Conservation (phyloP, 371 early-diverging fungal species). For the Mucor piriformis region DNA sequence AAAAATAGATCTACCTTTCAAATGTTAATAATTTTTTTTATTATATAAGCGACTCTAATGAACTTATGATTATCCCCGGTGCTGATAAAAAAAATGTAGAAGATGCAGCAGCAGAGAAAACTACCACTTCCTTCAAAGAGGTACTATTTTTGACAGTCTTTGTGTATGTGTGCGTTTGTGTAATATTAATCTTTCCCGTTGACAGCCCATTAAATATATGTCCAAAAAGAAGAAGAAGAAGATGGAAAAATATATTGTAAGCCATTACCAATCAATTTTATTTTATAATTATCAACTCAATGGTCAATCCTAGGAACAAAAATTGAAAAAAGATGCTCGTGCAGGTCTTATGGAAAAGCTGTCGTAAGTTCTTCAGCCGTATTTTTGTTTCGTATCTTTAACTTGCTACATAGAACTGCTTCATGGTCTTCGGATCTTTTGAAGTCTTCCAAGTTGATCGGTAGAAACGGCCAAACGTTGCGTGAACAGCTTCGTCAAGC, state of each 20-base stretch:
- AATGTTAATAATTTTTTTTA: background rate
- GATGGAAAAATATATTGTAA: conserved; percentile 83
- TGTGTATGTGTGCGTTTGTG: too few relatives aligned
- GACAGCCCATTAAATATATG: conserved; percentile 53
- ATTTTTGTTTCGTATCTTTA: background rate
- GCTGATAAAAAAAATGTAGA: conserved; percentile 13
- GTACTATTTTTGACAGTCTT: background rate
- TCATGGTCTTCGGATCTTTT: conserved; percentile 76
- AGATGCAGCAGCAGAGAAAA: conserved; percentile 5
- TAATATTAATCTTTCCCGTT: too few relatives aligned
- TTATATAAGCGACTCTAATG: conserved; percentile 32
- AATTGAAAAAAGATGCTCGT: conserved; percentile 92
- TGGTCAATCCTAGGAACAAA: conserved; percentile 70
- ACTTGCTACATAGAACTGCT: conserved; percentile 38
- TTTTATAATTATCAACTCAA: background rate
- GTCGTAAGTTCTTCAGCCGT: conserved; percentile 42
- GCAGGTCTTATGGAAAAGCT: conserved; percentile 82
- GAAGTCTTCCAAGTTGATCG: conserved; percentile 78
- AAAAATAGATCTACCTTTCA: background rate
- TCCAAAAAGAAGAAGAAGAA: conserved; percentile 77
- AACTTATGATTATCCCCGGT: conserved; percentile 44
- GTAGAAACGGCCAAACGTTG: conserved; percentile 69
- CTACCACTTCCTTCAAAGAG: conserved; percentile 18
- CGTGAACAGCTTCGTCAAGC: conserved; percentile 76
- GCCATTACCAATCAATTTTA: background rate